phyloP scores from a whole-genome alignment of 768 basidiomycete genomes.

The Lentinula sp. region DNA sequence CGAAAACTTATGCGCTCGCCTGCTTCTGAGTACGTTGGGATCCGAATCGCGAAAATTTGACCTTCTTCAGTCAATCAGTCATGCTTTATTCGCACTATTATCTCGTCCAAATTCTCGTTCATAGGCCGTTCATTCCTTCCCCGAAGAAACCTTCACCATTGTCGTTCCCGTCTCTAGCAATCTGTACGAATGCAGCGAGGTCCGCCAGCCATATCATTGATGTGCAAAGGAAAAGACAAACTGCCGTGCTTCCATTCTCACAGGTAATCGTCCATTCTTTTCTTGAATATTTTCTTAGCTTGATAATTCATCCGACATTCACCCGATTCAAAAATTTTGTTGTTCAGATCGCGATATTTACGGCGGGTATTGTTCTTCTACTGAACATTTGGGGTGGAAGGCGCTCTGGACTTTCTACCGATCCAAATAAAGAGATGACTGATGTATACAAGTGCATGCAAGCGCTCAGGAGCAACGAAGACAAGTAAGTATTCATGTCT shows the following conservation, averaged over 20 bases:
- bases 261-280: constrained; percentile 10
- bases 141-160: constrained; percentile 28
- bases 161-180: constrained; percentile 51
- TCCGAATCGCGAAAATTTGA: constrained; percentile 28
- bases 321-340: not conserved
- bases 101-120: constrained; percentile 50
- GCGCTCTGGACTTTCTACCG: constrained; percentile 21
- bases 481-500: constrained; percentile 7
- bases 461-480: constrained; percentile 18
- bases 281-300: not conserved
- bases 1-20: not conserved
- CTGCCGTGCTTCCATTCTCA: constrained; percentile 4
- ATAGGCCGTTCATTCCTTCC: constrained; percentile 62
- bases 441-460: constrained; percentile 38
- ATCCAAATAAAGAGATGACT: constrained; percentile 29
- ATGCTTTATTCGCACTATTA: constrained; percentile 20
- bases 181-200: constrained; percentile 68
- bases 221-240: constrained; percentile 16
- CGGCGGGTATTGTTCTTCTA: constrained; percentile 34
- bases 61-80: constrained; percentile 39
- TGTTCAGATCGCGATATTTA: constrained; percentile 14
- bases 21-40: constrained; percentile 33
- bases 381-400: constrained; percentile 43
- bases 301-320: not conserved
- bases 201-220: constrained; percentile 58